Evolutionary conservation across 495 filamentous ascomycete genomes (phyloP), one percentile per base, ranked within the genome.

Genomic region (Penicillium daleae): DNA sequence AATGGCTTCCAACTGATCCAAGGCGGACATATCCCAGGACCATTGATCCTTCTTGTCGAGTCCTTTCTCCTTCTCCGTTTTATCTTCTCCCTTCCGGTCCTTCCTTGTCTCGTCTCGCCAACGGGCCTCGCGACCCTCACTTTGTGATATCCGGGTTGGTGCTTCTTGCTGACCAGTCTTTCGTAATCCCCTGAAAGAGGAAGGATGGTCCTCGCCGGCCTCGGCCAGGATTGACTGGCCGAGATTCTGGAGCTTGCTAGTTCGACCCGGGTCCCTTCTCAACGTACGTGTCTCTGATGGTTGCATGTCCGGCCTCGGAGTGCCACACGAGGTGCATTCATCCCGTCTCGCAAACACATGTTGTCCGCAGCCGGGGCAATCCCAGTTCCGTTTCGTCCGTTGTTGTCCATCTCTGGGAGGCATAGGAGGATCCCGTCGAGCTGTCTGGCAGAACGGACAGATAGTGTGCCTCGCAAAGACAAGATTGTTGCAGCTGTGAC

Each of bases 21-120:
- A 56, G 9, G 68, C 68, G 42, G 75, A 77, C 56, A 69, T 63
- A 65, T 76, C 76, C 76, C 76, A 77, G 17, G 72, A 37, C 76
- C 74, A 78, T 15, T 63, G 62, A 32, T 77, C 69, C 33, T 61
- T 64, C 5, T 53, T 29, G 22, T 66, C 61, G 33, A 52, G 44
- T 24, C 51, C 56, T 50, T 57, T 44, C 33, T 53, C 52, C 2
- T 46, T 53, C 13, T 42, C 32, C 24, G 42, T 55, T 39, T 55
- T 33, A 37, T 57, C 40, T 40, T 53, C 52, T 0, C 26, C 37
- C 19, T 50, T 54, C 31, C 31, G 39, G 40, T 56, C 57, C 29
- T 63, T 59, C 44, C 59, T 51, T 27, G 50, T 26, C 24, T 53
- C 37, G n/a, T 60, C 59, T 24, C 31, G 51, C 32, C 31, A 29